Evolutionary conservation across 129 eudicot genomes (phyloP).

Genomic region (Tanacetum coccineum): DNA sequence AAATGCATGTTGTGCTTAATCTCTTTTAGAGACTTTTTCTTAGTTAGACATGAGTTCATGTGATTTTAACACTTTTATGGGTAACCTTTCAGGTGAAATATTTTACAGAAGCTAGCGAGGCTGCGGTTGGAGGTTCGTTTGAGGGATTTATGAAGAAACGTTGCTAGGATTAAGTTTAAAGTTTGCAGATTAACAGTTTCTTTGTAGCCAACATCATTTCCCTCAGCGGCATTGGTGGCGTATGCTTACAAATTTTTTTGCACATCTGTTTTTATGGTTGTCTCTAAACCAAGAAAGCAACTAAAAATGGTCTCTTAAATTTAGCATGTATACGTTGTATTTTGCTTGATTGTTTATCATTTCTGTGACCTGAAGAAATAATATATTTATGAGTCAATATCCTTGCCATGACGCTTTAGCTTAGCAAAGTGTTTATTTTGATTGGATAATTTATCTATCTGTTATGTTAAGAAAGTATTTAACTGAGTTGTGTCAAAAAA

Average conservation of each 20-base stretch:
- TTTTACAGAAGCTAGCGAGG: conserved; percentile 85
- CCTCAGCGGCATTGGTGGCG: not conserved
- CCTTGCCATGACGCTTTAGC: too few relatives aligned
- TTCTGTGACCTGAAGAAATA: conserved; percentile 10
- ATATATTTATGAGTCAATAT: not conserved
- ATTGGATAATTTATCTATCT: too few relatives aligned
- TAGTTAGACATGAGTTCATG: too few relatives aligned
- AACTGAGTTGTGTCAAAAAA: too few relatives aligned
- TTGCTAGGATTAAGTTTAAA: conserved; percentile 29
- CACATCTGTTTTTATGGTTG: not conserved
- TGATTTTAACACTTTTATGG: too few relatives aligned
- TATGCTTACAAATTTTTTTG: too few relatives aligned
- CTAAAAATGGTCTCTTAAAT: not conserved
- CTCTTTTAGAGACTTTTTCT: too few relatives aligned
- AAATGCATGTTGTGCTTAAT: too few relatives aligned
- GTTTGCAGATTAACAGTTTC: conserved; percentile 14
- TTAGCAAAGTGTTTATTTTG: too few relatives aligned
- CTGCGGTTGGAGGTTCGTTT: conserved; percentile 72
- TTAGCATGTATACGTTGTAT: not conserved
- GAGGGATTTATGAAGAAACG: conserved; percentile 56
- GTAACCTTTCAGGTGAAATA: too few relatives aligned
- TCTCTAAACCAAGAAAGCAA: not conserved
- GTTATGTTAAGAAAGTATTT: too few relatives aligned
- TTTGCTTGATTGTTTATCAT: conserved; percentile 14
- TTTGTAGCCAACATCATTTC: not conserved